Evolutionary conservation across 257 asterid species (phyloP).

Genomic region (Solanum boliviense): DNA sequence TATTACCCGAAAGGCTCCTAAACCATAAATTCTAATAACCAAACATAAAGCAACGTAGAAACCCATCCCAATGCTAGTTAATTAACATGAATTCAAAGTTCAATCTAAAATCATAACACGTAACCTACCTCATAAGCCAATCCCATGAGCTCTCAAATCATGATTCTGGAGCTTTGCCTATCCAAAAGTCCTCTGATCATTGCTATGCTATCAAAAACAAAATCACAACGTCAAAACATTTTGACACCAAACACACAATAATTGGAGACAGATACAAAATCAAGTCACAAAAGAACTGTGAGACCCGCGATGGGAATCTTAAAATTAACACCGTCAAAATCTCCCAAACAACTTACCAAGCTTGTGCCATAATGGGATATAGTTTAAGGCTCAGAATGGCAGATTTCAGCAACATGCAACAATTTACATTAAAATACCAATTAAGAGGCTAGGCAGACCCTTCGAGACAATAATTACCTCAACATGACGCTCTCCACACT

Average conservation of each 20-base stretch:
- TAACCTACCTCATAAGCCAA: background rate
- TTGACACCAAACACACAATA: background rate
- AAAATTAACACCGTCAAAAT: too few relatives aligned
- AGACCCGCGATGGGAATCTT: background rate
- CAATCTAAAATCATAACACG: background rate
- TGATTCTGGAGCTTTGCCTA: background rate
- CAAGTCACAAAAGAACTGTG: background rate
- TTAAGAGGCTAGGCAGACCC: background rate
- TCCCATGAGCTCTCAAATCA: background rate
- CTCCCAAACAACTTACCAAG: background rate
- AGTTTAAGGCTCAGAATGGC: background rate
- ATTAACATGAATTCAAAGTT: background rate
- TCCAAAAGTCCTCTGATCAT: background rate
- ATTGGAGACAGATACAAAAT: background rate
- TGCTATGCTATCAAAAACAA: background rate
- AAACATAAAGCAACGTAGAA: background rate
- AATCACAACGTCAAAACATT: background rate
- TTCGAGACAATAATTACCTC: background rate
- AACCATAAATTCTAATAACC: background rate
- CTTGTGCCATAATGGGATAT: background rate
- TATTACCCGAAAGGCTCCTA: background rate
- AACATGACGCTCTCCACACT: background rate
- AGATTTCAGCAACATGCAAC: background rate
- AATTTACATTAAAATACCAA: background rate
- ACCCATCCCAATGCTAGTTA: background rate